Conservation (phyloP, 352 stramenopile species). For the Albugo candida region DNA sequence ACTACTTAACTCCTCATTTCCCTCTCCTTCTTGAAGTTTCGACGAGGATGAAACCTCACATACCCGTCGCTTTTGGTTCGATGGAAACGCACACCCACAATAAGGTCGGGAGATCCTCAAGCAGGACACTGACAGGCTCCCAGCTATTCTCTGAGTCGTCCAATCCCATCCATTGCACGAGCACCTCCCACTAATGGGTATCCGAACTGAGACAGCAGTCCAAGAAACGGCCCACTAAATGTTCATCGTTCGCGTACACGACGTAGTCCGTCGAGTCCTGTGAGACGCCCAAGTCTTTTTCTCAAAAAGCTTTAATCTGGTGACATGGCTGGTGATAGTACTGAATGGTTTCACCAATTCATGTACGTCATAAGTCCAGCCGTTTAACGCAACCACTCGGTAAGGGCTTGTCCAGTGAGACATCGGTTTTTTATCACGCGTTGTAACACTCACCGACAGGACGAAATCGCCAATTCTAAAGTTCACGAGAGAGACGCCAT, state of each 20-base stretch:
- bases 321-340: no score
- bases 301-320: constrained; percentile 1
- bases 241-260: background rate
- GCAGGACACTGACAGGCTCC: constrained; percentile 5
- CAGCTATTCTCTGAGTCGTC: constrained; percentile 10
- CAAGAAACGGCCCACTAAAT: no score
- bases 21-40: no score
- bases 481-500: constrained; percentile 1
- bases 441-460: no score
- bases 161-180: constrained; percentile 11
- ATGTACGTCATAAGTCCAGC: constrained; percentile 1
- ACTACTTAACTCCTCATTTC: no score
- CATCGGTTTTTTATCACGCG: constrained; percentile 1
- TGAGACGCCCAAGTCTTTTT: constrained; percentile 2
- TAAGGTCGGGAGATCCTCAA: constrained; percentile 7
- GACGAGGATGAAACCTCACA: no score
- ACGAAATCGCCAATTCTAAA: constrained; percentile 2
- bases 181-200: constrained; percentile 7
- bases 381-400: constrained; percentile 1
- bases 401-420: constrained; percentile 1
- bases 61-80: no score
- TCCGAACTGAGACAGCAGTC: constrained; percentile 2
- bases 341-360: no score
- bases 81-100: no score
- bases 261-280: constrained; percentile 4